phyloP scores from a whole-genome alignment of 768 basidiomycete genomes.

The Suillus bovinus region DNA sequence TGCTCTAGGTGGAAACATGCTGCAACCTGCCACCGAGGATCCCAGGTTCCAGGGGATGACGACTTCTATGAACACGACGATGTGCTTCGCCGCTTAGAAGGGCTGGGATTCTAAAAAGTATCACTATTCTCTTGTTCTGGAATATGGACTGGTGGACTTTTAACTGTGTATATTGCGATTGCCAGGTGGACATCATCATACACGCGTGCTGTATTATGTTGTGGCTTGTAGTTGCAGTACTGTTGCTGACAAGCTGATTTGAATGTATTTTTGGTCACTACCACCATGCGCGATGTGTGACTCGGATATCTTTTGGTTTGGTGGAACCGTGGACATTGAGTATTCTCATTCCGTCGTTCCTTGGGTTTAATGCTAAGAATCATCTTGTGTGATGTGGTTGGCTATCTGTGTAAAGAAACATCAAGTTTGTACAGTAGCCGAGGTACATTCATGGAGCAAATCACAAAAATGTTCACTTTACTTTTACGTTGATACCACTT shows the following conservation, averaged over 20 bases:
- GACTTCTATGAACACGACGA: conserved; percentile 59
- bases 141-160: background rate
- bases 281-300: background rate
- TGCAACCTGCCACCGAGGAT: conserved; percentile 68
- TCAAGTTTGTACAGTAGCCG: too few species aligned
- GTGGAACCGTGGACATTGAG: background rate
- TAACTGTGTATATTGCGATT: background rate
- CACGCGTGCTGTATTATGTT: background rate
- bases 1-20: conserved; percentile 78
- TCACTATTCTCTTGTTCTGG: background rate
- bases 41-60: conserved; percentile 53
- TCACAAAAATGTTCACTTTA: too few species aligned
- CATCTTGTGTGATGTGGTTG: too few species aligned
- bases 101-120: conserved; percentile 14
- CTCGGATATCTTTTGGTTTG: background rate
- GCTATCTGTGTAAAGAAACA: too few species aligned
- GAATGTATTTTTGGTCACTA: background rate
- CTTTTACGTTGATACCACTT: too few species aligned
- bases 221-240: background rate
- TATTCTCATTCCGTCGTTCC: background rate
- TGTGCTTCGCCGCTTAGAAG: conserved; percentile 33
- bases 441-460: too few species aligned
- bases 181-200: background rate
- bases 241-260: background rate
- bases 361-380: too few species aligned